Conservation (phyloP, 805 yeast genomes). For the Zygoascus flipseniorum region DNA sequence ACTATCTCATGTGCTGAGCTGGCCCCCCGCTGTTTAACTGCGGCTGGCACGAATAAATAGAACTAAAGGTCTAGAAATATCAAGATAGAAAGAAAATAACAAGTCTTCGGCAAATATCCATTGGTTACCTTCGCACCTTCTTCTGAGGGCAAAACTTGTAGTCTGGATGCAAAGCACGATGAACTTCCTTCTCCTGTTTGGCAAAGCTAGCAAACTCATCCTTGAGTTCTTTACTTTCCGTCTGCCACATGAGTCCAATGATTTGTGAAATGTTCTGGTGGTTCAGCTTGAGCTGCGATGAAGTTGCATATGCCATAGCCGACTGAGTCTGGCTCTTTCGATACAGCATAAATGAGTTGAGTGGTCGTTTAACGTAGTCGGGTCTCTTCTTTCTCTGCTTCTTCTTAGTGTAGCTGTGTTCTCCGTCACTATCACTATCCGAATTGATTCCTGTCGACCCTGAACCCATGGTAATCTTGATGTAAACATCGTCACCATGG, state of each 20-base stretch:
- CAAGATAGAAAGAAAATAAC: background rate
- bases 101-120: too few relatives aligned
- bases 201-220: slow-evolving; percentile 33
- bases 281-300: slow-evolving; percentile 28
- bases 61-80: background rate
- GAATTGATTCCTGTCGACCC: slow-evolving; percentile 1
- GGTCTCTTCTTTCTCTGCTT: slow-evolving; percentile 12
- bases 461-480: slow-evolving; percentile 20
- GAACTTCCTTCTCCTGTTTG: slow-evolving; percentile 35
- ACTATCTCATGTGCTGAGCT: background rate
- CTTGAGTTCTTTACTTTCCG: slow-evolving; percentile 32
- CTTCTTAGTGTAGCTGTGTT: slow-evolving; percentile 7
- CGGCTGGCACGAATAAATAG: background rate
- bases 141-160: slow-evolving; percentile 39
- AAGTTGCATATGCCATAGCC: slow-evolving; percentile 27
- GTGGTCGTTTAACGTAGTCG: slow-evolving; percentile 36
- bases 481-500: slow-evolving; percentile 18
- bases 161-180: slow-evolving; percentile 34
- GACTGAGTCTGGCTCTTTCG: slow-evolving; percentile 36
- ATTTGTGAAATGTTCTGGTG: slow-evolving; percentile 36
- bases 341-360: slow-evolving; percentile 42
- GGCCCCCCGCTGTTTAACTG: background rate
- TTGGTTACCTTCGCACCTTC: slow-evolving; percentile 10
- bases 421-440: slow-evolving; percentile 6
- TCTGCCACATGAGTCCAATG: slow-evolving; percentile 39